A percentile compares a stretch with the other conserved stretches of the same genome.
Conservation (phyloP, 2,329 filamentous ascomycete species). For the Talaromyces sp. region DNA sequence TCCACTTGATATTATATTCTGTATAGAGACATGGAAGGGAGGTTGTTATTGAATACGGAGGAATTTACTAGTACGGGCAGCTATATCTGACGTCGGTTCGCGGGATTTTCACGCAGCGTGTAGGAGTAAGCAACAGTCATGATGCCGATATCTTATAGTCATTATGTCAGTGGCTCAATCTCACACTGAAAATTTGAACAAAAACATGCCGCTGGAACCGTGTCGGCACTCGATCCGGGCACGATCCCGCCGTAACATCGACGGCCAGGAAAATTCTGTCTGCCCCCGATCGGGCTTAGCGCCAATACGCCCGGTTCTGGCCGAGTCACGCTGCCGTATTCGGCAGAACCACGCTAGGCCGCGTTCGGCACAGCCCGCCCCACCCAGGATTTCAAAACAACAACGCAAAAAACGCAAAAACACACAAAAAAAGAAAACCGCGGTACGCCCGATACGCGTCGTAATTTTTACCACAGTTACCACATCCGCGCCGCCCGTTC, state of each 20-base stretch:
- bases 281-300: slow-evolving; percentile 3
- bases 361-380: neutral
- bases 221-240: neutral
- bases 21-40: no score
- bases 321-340: slow-evolving; percentile 6
- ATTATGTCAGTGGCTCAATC: neutral
- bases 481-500: no score
- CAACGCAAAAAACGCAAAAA: neutral
- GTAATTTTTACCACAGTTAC: neutral
- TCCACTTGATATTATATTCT: neutral
- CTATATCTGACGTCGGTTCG: no score
- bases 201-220: neutral
- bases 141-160: neutral
- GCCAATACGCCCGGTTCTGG: slow-evolving; percentile 11
- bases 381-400: neutral
- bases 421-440: neutral
- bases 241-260: neutral
- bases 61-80: no score
- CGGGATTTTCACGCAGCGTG: no score
- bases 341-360: slow-evolving; percentile 3
- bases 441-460: neutral
- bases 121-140: no score
- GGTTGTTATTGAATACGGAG: no score
- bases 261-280: neutral
- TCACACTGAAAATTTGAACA: neutral